Evolutionary conservation across 192 early-diverging fungal genomes (phyloP).

Genomic region (Nowakowskiella sp.): DNA sequence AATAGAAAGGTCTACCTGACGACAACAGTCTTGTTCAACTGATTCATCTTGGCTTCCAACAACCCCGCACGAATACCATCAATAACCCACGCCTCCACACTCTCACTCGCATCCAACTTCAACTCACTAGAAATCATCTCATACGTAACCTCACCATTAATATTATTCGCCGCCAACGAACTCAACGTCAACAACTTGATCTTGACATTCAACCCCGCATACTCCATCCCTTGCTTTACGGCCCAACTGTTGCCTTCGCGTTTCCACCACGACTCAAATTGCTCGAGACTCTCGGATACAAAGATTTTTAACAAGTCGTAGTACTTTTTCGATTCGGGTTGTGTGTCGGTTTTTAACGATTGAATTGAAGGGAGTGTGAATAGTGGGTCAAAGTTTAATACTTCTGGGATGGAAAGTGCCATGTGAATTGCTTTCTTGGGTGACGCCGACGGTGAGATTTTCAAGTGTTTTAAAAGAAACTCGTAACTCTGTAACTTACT

Average conservation of each 20-base stretch:
- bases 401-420: conserved; percentile 55
- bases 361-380: conserved; percentile 56
- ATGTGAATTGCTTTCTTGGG: conserved; percentile 57
- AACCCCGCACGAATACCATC: conserved; percentile 85
- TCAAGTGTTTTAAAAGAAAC: too few relatives aligned
- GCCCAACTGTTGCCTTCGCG: too few relatives aligned
- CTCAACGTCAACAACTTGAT: conserved; percentile 81
- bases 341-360: conserved; percentile 35
- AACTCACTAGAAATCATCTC: conserved; percentile 63
- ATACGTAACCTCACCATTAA: conserved; percentile 63
- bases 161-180: conserved; percentile 60
- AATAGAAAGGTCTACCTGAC: conserved; percentile 34
- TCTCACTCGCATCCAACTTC: conserved; percentile 61
- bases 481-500: too few relatives aligned
- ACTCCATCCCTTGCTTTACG: not conserved
- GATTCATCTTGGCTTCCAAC: conserved; percentile 92
- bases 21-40: conserved; percentile 69
- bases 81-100: conserved; percentile 95
- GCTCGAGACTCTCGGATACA: conserved; percentile 54
- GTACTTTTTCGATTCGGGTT: conserved; percentile 40
- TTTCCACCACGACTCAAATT: conserved; percentile 56
- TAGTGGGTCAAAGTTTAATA: conserved; percentile 75
- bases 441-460: conserved; percentile 46
- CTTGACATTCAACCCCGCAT: conserved; percentile 44
- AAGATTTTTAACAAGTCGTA: conserved; percentile 66